Evolutionary conservation across 805 yeast genomes (phyloP).

Genomic region (Starmerella powellii): DNA sequence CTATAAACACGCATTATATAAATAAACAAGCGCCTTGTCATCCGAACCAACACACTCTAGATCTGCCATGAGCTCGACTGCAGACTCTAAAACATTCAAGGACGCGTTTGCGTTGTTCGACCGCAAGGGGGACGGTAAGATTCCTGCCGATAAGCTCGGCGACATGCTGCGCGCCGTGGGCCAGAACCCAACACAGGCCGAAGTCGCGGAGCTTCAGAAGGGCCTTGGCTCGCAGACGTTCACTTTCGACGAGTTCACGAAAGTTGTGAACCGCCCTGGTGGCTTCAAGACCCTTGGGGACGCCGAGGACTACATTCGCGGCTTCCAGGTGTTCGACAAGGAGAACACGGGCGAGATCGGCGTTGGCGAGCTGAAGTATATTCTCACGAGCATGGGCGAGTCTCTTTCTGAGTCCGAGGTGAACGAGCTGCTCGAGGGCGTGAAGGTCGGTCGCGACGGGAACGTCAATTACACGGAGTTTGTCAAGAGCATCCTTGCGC

Average conservation of each 20-base stretch:
- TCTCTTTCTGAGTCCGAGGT: slow-evolving; percentile 82
- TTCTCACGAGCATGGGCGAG: slow-evolving; percentile 92
- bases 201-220: slow-evolving; percentile 51
- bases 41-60: neutral
- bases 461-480: slow-evolving; percentile 87
- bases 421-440: slow-evolving; percentile 91
- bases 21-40: slow-evolving; percentile 1
- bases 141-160: slow-evolving; percentile 72
- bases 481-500: slow-evolving; percentile 85
- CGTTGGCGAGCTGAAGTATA: slow-evolving; percentile 91
- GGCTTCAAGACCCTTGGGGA: slow-evolving; percentile 70
- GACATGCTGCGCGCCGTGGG: slow-evolving; percentile 95
- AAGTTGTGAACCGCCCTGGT: slow-evolving; percentile 71
- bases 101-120: slow-evolving; percentile 96
- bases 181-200: slow-evolving; percentile 92
- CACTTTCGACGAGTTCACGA: slow-evolving; percentile 65
- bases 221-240: slow-evolving; percentile 32
- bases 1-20: neutral
- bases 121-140: slow-evolving; percentile 88
- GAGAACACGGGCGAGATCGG: slow-evolving; percentile 92
- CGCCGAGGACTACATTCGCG: slow-evolving; percentile 85
- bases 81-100: slow-evolving; percentile 42
- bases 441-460: slow-evolving; percentile 84
- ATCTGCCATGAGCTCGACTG: slow-evolving; percentile 13
- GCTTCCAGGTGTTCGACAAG: slow-evolving; percentile 95